Evolutionary conservation across 768 basidiomycete genomes (phyloP).

Genomic region (Lyophyllum atratum): DNA sequence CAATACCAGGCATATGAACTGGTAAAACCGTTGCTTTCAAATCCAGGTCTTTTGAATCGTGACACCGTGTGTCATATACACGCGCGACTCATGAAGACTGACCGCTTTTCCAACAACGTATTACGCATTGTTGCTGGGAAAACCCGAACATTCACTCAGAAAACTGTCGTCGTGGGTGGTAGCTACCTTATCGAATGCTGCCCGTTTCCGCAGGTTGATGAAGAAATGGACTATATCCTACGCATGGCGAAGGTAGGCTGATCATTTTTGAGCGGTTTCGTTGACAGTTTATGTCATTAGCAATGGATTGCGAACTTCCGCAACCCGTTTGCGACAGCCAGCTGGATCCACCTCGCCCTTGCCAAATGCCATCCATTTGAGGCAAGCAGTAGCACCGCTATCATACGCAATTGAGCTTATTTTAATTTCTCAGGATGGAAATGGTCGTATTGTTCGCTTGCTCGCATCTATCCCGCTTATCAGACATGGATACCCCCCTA

Average conservation of each 20-base stretch:
- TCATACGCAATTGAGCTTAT: neutral
- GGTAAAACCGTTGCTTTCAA: constrained; percentile 12
- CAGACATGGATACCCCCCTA: constrained; percentile 29
- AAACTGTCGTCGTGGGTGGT: constrained; percentile 26
- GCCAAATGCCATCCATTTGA: constrained; percentile 32
- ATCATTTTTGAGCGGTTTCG: neutral
- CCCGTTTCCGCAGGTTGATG: constrained; percentile 29
- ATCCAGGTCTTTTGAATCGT: constrained; percentile 10
- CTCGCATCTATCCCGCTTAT: constrained; percentile 33
- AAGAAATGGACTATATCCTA: constrained; percentile 30
- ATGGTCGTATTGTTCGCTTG: constrained; percentile 29
- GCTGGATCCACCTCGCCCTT: constrained; percentile 31
- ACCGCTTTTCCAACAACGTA: constrained; percentile 12
- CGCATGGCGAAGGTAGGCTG: constrained; percentile 28
- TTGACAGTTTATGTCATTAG: neutral
- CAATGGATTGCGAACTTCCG: constrained; percentile 26
- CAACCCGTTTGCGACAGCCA: constrained; percentile 31
- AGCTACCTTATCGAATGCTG: constrained; percentile 27
- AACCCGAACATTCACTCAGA: constrained; percentile 26
- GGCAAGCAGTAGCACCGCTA: constrained; percentile 13
- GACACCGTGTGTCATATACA: constrained; percentile 27
- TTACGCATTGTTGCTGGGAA: constrained; percentile 23
- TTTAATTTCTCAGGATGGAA: constrained; percentile 27
- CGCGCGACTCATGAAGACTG: constrained; percentile 27
- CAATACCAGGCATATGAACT: constrained; percentile 21